Evolutionary conservation across 441 rosid genomes (phyloP).

Genomic region (Adansonia madagascariensis): DNA sequence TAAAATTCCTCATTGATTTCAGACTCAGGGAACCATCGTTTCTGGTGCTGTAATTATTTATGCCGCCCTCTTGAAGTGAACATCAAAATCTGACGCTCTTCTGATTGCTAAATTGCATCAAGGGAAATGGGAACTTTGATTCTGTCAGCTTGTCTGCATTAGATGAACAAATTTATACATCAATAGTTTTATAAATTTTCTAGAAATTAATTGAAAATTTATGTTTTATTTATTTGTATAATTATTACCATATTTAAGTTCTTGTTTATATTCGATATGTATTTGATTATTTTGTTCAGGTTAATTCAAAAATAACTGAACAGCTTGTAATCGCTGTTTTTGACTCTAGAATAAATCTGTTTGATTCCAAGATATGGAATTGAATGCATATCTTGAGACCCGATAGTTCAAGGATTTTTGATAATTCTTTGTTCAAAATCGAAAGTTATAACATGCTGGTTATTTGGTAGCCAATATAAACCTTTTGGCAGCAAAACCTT

Average conservation of each 20-base stretch:
- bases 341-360: background rate
- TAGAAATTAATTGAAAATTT: background rate
- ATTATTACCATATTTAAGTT: background rate
- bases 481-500: background rate
- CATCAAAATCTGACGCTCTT: background rate
- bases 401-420: no score
- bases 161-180: background rate
- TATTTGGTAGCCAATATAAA: background rate
- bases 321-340: background rate
- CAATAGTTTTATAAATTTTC: background rate
- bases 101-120: background rate
- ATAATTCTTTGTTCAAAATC: no score
- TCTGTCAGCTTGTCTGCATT: constrained; percentile 5
- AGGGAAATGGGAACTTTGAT: background rate
- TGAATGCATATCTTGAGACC: background rate
- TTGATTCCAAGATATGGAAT: background rate
- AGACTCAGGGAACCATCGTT: constrained; percentile 16
- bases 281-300: background rate
- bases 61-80: background rate
- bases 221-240: constrained; percentile 3
- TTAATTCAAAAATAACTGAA: background rate
- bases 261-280: background rate
- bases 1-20: background rate
- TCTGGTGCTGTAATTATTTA: background rate
- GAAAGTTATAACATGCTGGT: no score